Base-by-base conservation (phyloP, 2,329 filamentous ascomycete species). In the Hyphodiscus sp. region DNA sequence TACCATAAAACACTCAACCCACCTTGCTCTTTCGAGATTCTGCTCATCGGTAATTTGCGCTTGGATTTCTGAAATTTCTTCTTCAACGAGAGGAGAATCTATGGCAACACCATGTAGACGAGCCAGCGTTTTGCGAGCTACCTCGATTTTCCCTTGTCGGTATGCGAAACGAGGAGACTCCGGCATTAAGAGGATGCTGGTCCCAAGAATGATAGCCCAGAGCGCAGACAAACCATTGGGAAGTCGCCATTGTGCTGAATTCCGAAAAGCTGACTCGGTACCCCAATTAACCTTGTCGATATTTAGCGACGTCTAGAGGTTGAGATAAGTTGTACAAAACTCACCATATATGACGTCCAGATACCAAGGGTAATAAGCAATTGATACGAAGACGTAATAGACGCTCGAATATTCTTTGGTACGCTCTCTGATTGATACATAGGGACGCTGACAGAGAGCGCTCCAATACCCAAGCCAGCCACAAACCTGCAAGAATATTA, bases 371-470 rank as follows among this genome's bases (percentile, higher is more conserved):
- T 87, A 65, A 87, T 83, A 66, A 86, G 80, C 2, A 87, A 76
- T 71, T 87, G 85, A 68, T 87, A 87, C 49, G 76, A 79, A 1
- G 78, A 76, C 26, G 87, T 77, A 41, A 87, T 74, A 7, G 82
- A 74, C 62, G 82, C 82, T 61, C 85, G 79, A 49, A 87, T 79
- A 54, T 81, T 77, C 56, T 81, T 76, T 0, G 85, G 85, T 2
- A 80, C 79, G 52, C 77, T 82, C 68, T 88, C 85, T 16, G 77
- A 80, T 65, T 86, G 82, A 61, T 87, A 87, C 80, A 88, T 83
- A 47, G 82, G 82, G 1, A 84, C 81, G 23, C 81, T 71, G 43
- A 85, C 83, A 6, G 80, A 84, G 0, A 87, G 72, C 19, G 79
- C 75, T 26, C 85, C 85, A 46, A 88, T 81, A 19, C 83, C 83